Evolutionary conservation across 2,329 filamentous ascomycete species (phyloP), one percentile per base, ranked within the genome.

Genomic region (Ceratocystis huliohia): DNA sequence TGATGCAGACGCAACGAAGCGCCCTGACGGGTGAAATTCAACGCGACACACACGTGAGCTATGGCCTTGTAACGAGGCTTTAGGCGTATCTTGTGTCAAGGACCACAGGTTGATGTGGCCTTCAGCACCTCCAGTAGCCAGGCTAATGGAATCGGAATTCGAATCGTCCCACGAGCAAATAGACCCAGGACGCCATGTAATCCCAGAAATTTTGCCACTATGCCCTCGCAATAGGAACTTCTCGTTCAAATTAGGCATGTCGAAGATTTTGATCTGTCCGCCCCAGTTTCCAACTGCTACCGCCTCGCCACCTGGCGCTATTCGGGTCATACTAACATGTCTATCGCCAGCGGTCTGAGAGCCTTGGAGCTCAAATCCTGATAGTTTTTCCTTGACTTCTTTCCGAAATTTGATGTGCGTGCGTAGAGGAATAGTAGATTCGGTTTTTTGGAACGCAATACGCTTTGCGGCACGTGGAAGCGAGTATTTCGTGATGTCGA

Each of bases 351-450:
- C 91, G 67, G 91, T 93, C 76, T 99, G 94, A 73, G 90, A 95
- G 20, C 91, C 95, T 73, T 94, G 94, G 17, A 99, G 81, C 73
- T 97, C 93, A 70, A 96, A 96, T 0, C 81, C 87, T 70, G 87
- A 81, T 37, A 99, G 76, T 67, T 84, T 84, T 70, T 95, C 89
- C 76, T 96, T 96, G 74, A 97, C 82, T 30, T 85, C 84, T 74
- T 96, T 96, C 67, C 94, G 86, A 74, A 96, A 91, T 72, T 93
- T 94, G 74, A 96, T 88, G 73, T 99, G 94, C 3, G 89, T 94
- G 69, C 91, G 85, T 64, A 97, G 78, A 1, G 90, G 87, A 70
- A 97, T 96, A 0, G 82, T 85, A 25, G 90, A 85, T 74, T 97
- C 94, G 67, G 83, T 79, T 72, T 87, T 89, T 74, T 96, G 91